phyloP scores from a whole-genome alignment of 257 asterid genomes.

The Capsicum pubescens region DNA sequence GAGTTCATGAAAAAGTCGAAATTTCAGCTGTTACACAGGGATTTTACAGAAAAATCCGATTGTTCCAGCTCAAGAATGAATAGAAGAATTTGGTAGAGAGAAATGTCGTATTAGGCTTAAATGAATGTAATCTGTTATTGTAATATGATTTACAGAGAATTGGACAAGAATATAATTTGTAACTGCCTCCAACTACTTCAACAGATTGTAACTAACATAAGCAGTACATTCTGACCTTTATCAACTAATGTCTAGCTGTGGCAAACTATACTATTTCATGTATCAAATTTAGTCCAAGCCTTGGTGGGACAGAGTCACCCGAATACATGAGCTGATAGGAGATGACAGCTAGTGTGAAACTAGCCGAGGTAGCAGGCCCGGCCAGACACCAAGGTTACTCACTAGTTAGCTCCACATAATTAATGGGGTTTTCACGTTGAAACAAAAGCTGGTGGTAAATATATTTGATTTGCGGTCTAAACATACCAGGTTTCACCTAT shows the following conservation, averaged over 20 bases:
- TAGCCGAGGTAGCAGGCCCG: no score
- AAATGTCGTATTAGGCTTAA: neutral
- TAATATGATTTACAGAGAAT: neutral
- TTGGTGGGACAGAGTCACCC: no score
- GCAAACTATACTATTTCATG: neutral
- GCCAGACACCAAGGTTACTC: no score
- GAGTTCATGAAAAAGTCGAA: neutral
- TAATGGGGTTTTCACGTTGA: no score
- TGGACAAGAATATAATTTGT: neutral
- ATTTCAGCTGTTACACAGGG: neutral
- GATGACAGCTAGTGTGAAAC: no score
- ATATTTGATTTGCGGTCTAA: neutral
- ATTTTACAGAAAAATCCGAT: neutral
- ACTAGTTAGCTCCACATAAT: no score
- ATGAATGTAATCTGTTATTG: neutral
- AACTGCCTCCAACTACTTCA: neutral
- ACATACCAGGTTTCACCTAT: constrained; percentile 58
- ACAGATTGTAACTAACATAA: constrained; percentile 12
- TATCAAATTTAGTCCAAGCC: neutral
- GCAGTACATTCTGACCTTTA: neutral
- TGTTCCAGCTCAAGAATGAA: neutral
- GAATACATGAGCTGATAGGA: no score
- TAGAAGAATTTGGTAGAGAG: neutral
- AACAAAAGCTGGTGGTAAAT: no score
- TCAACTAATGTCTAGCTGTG: neutral